Percentiles rank a stretch among this genome's conserved stretches.
phyloP scores from a whole-genome alignment of 805 yeast species.

The Ogataea thermomethanolica region DNA sequence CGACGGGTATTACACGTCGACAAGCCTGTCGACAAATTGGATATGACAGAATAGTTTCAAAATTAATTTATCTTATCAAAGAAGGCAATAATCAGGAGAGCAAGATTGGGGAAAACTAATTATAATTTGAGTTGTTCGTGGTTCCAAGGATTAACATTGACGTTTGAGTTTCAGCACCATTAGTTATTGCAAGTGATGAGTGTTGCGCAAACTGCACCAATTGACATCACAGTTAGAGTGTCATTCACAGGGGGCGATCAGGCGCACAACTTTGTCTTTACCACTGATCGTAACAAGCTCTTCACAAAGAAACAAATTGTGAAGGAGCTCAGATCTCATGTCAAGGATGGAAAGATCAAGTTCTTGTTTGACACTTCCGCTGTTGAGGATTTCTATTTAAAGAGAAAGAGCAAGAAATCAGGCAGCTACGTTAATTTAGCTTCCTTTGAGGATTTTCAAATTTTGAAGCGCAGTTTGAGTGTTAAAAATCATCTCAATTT shows the following conservation, averaged over 20 bases:
- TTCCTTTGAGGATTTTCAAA: slow-evolving; percentile 38
- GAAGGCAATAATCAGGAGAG: slow-evolving; percentile 6
- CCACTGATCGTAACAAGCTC: slow-evolving; percentile 6
- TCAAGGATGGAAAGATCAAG: slow-evolving; percentile 1
- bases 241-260: neutral
- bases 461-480: slow-evolving; percentile 43
- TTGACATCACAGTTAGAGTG: slow-evolving; percentile 7
- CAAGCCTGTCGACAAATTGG: slow-evolving; percentile 7
- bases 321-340: slow-evolving; percentile 3
- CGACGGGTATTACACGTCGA: slow-evolving; percentile 2
- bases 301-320: slow-evolving; percentile 8
- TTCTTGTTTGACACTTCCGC: neutral
- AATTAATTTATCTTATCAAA: slow-evolving; percentile 1
- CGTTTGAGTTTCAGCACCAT: neutral
- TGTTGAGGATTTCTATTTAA: slow-evolving; percentile 6
- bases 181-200: neutral
- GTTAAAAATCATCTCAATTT: slow-evolving; percentile 45
- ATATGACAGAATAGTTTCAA: neutral
- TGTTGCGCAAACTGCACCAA: slow-evolving; percentile 1
- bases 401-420: slow-evolving; percentile 47
- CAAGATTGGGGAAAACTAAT: slow-evolving; percentile 1
- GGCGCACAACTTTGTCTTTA: slow-evolving; percentile 3
- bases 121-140: neutral
- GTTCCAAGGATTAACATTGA: neutral
- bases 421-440: slow-evolving; percentile 40